Percentiles rank a stretch among this genome's conserved stretches.
Evolutionary conservation across 2,329 filamentous ascomycete genomes (phyloP).

Genomic region (Dothideomycetes sp.): DNA sequence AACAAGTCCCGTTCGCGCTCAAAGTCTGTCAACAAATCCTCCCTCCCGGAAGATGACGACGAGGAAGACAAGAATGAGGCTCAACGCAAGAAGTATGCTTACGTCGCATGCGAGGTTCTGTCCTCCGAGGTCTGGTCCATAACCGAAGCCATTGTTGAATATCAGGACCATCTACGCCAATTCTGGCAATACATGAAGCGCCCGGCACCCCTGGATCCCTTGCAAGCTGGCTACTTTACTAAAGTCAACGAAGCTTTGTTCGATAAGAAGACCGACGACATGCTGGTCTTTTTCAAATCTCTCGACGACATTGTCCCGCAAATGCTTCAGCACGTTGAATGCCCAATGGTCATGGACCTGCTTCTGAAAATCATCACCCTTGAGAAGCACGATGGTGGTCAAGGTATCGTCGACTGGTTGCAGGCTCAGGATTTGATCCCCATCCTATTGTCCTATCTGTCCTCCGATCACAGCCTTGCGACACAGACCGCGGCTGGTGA

Average conservation of each 20-base stretch:
- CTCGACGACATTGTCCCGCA: slow-evolving; percentile 71
- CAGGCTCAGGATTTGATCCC: slow-evolving; percentile 83
- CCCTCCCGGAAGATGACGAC: slow-evolving; percentile 29
- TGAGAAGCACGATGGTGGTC: slow-evolving; percentile 81
- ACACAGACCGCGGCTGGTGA: slow-evolving; percentile 95
- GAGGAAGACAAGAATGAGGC: slow-evolving; percentile 71
- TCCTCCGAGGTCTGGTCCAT: slow-evolving; percentile 97
- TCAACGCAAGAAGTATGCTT: slow-evolving; percentile 85
- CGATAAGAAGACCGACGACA: slow-evolving; percentile 96
- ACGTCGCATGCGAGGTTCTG: slow-evolving; percentile 83
- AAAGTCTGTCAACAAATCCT: slow-evolving; percentile 27
- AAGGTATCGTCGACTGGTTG: slow-evolving; percentile 94
- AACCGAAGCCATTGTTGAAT: slow-evolving; percentile 82
- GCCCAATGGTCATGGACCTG: slow-evolving; percentile 96
- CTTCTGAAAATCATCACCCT: slow-evolving; percentile 93
- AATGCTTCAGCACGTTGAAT: slow-evolving; percentile 88
- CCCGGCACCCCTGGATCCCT: slow-evolving; percentile 75
- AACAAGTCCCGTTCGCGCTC: slow-evolving; percentile 31
- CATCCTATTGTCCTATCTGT: slow-evolving; percentile 73
- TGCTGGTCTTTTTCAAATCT: slow-evolving; percentile 81
- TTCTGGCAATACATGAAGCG: slow-evolving; percentile 89
- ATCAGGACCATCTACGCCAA: slow-evolving; percentile 61
- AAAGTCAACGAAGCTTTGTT: slow-evolving; percentile 98
- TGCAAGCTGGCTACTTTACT: slow-evolving; percentile 95
- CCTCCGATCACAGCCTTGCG: slow-evolving; percentile 72